Base-by-base conservation (phyloP, 352 stramenopile genomes). In the Globisporangium radiosum region DNA sequence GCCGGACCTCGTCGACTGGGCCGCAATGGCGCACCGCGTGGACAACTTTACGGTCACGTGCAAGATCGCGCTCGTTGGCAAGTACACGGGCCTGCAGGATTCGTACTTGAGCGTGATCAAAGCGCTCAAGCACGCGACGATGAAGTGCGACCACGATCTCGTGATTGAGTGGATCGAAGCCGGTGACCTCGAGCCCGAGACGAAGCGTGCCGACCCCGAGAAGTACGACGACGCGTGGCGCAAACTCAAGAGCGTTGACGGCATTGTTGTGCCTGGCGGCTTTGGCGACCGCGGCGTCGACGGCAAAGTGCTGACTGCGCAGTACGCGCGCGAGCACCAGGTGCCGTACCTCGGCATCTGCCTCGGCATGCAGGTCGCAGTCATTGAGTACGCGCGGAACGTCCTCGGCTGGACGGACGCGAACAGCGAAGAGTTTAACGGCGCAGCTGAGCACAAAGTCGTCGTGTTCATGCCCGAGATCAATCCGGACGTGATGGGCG, bases 401-500 rank as follows among this genome's bases (percentile, higher is more conserved):
- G 81, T 98, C 19, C 73, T 99, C 42, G 78, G 81, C 45, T 96
- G 90, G 89, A 80, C 84, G 57, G 84, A 95, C 66, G 95, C 96
- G 58, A 98, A 98, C 74, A 98, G 89, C 52, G 90, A 97, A 56
- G 97, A 99, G 75, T 99, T 99, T 65, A 68, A 94, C 58, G 74
- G 87, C 49, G 68, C 89, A 44, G 75, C 85, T 19, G 65, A 83
- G 39, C 81, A 98, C 71, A 96, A 95, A 64, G 94, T 98, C 42
- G 92, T 99, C n/a, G 80, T 99, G 54, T 99, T 99, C 76, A 99
- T 99, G 98, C 97, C 97, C 2, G 97, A 99, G 81, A 98, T 99
- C 70, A 96, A 99, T 75, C 83, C 80, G 5, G 89, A 97, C 48
- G 85, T 95, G 45, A 99, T 99, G 97, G 98, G 98, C 48, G 98